These are phyloP conservation scores for Talinum fruticosum DNA, from an alignment of 148 eudicot genomes.

Conservation along the genomic window DNA sequence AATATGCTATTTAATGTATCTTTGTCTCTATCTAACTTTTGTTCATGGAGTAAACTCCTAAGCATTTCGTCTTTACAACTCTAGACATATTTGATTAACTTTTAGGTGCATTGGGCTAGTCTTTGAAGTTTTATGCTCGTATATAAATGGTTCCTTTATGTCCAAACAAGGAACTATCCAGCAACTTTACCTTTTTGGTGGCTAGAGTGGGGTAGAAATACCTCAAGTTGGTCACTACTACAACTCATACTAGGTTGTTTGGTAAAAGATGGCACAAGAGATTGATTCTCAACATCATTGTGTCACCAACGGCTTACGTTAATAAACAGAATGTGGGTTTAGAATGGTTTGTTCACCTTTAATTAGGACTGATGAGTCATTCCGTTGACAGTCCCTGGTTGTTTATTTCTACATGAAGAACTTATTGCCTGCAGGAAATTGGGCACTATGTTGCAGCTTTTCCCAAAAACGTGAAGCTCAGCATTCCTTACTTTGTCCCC, in stretches of 20 bases:
- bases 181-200: not conserved
- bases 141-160: not conserved
- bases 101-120: not conserved
- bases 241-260: not conserved
- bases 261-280: not conserved
- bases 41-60: not conserved
- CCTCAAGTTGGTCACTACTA: not conserved
- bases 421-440: conserved; percentile 69
- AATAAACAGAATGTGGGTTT: not conserved
- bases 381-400: conserved; percentile 21
- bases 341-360: not conserved
- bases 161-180: not conserved
- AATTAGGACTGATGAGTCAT: conserved; percentile 16
- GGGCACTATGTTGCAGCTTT: conserved; percentile 93
- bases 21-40: not conserved
- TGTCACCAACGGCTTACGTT: not conserved
- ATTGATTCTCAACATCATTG: not conserved
- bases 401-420: conserved; percentile 32
- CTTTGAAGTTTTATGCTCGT: not conserved
- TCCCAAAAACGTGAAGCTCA: conserved; percentile 84
- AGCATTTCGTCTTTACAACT: not conserved
- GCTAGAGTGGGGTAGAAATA: not conserved
- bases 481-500: conserved; percentile 95
- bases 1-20: conserved; percentile 22
- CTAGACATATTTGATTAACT: not conserved